Percentiles rank a stretch among this genome's conserved stretches.
These are phyloP conservation scores for Tricholoma hemisulphureum DNA, from an alignment of 768 basidiomycete genomes.

Conservation along the genomic window DNA sequence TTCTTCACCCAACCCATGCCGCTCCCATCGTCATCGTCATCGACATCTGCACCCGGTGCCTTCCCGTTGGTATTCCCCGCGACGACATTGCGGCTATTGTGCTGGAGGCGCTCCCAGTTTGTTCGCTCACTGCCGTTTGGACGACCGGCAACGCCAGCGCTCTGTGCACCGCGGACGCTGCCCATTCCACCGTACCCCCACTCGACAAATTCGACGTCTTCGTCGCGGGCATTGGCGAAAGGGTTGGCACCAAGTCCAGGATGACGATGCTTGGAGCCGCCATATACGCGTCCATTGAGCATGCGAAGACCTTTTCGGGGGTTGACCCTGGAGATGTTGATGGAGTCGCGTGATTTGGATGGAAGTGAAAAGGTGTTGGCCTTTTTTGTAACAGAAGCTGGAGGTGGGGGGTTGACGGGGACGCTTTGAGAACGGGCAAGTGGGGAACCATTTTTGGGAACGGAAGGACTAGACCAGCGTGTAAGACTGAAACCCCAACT, in stretches of 20 bases:
- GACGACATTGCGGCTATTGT: constrained; percentile 17
- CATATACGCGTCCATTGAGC: constrained; percentile 88
- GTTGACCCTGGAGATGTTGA: constrained; percentile 1
- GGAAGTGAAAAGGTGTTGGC: constrained; percentile 12
- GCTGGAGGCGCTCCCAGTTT: constrained; percentile 37
- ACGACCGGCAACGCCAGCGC: constrained; percentile 14
- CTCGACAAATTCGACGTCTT: constrained; percentile 85
- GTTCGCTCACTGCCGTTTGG: constrained; percentile 31
- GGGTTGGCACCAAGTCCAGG: constrained; percentile 44
- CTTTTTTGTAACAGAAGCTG: constrained; percentile 27
- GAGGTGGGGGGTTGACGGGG: not conserved
- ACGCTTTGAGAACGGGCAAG: constrained; percentile 35
- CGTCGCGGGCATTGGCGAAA: constrained; percentile 61
- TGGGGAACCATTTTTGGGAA: constrained; percentile 24
- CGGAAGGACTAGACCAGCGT: constrained; percentile 29
- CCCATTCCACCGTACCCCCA: constrained; percentile 93
- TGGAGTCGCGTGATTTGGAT: constrained; percentile 9
- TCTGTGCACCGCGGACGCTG: constrained; percentile 41
- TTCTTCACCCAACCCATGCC: constrained; percentile 83
- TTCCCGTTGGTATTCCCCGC: constrained; percentile 29
- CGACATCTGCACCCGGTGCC: constrained; percentile 18
- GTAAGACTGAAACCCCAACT: constrained; percentile 15
- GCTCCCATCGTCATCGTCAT: constrained; percentile 70
- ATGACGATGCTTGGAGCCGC: constrained; percentile 37
- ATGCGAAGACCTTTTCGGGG: constrained; percentile 52